Evolutionary conservation across 192 early-diverging fungal genomes (phyloP).

Genomic region (Umbelopsis sp.): DNA sequence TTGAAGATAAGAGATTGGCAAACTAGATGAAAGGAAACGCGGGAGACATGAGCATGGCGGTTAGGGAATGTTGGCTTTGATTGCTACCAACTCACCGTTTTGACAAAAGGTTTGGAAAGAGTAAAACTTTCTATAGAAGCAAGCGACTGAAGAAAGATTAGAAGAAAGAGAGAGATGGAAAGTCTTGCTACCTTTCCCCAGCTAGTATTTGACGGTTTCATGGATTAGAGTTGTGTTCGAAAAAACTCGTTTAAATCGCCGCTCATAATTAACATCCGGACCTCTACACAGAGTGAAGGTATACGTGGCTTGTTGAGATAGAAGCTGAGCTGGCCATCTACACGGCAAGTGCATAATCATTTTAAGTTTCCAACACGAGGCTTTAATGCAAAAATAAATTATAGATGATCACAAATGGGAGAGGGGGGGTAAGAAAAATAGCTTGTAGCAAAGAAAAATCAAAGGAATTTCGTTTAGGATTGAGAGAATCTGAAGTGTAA

Average conservation of each 20-base stretch:
- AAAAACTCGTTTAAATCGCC: constrained; percentile 3
- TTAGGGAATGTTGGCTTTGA: background rate
- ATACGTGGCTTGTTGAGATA: too few species aligned
- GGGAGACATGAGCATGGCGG: background rate
- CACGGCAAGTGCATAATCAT: too few species aligned
- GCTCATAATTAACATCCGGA: background rate
- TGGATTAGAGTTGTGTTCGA: background rate
- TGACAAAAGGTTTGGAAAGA: constrained; percentile 1
- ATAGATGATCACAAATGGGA: background rate
- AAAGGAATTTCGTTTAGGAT: background rate
- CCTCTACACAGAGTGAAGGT: background rate
- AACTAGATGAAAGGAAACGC: constrained; percentile 28
- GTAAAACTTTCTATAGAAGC: constrained; percentile 3
- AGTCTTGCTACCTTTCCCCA: background rate
- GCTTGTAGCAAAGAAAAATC: background rate
- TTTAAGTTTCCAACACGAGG: too few species aligned
- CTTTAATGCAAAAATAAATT: constrained; percentile 2
- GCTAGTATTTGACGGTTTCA: background rate
- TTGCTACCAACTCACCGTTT: constrained; percentile 27
- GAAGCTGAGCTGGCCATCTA: too few species aligned
- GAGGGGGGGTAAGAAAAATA: background rate
- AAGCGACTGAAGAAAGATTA: constrained; percentile 18
- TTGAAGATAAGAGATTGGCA: constrained; percentile 46
- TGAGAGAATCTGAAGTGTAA: background rate
- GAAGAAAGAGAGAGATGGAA: background rate